Conservation (phyloP, 768 basidiomycete species). For the Leccinum barrowsii region DNA sequence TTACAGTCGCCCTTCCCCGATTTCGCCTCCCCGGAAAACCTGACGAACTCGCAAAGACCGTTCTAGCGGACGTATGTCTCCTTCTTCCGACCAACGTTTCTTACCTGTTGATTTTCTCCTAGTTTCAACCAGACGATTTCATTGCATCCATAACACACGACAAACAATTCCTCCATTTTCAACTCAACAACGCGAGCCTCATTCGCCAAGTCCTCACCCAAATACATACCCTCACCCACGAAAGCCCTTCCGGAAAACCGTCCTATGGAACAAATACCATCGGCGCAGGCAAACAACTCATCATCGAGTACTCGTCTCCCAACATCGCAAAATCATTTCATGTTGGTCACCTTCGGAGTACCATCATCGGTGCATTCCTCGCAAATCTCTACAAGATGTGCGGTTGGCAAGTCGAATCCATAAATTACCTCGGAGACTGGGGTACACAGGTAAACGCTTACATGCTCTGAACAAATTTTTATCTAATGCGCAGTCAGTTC, state of each 20-base stretch:
- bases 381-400: conserved; percentile 86
- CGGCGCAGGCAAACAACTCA: conserved; percentile 76
- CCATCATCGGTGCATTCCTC: conserved; percentile 98
- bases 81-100: neutral
- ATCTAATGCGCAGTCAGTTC: conserved; percentile 43
- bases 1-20: conserved; percentile 87
- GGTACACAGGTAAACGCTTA: conserved; percentile 77
- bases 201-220: conserved; percentile 66
- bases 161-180: conserved; percentile 83
- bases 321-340: conserved; percentile 99
- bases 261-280: conserved; percentile 80
- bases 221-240: conserved; percentile 68
- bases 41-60: conserved; percentile 70
- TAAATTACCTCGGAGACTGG: conserved; percentile 99
- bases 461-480: neutral
- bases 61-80: conserved; percentile 64
- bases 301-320: conserved; percentile 93
- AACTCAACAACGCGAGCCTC: conserved; percentile 61
- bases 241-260: conserved; percentile 52
- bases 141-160: conserved; percentile 65
- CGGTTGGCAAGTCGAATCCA: conserved; percentile 86
- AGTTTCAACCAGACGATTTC: conserved; percentile 87
- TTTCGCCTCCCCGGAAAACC: conserved; percentile 84
- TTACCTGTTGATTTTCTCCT: conserved; percentile 4
- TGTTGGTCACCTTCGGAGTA: conserved; percentile 92